A percentile compares a stretch with the other conserved stretches of the same genome.
Conservation (phyloP, 495 filamentous ascomycete species). For the Penicillium fimorum region DNA sequence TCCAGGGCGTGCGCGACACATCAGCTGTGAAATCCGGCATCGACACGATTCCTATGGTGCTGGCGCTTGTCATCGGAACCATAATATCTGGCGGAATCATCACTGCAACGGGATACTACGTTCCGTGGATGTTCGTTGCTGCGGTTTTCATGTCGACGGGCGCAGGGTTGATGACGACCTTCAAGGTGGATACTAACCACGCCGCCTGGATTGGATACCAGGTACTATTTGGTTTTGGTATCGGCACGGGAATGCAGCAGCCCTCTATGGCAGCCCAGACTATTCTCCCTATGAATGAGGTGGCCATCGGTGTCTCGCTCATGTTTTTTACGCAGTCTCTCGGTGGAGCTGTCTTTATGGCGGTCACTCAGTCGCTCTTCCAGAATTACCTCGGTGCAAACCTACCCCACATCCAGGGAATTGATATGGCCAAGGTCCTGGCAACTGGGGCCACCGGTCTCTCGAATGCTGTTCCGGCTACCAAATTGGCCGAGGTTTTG, state of each 20-base stretch:
- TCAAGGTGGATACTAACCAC: conserved; percentile 48
- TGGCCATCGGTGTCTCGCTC: conserved; percentile 60
- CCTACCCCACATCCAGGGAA: conserved; percentile 40
- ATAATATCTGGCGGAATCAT: conserved; percentile 52
- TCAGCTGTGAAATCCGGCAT: conserved; percentile 37
- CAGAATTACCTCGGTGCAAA: conserved; percentile 49
- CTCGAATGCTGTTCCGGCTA: conserved; percentile 36
- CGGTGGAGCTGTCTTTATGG: conserved; percentile 63
- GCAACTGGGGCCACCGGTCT: conserved; percentile 20
- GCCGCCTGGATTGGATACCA: conserved; percentile 68
- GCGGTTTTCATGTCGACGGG: conserved; percentile 56
- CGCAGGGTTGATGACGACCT: conserved; percentile 61
- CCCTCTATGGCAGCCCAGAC: conserved; percentile 63
- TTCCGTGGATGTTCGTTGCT: conserved; percentile 55
- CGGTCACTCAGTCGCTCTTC: conserved; percentile 58
- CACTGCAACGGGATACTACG: conserved; percentile 63
- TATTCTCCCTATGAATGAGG: conserved; percentile 53
- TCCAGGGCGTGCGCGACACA: conserved; percentile 58
- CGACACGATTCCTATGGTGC: conserved; percentile 42
- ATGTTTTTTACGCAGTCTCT: conserved; percentile 68
- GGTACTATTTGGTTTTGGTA: conserved; percentile 66
- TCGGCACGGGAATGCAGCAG: conserved; percentile 73
- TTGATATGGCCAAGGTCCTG: conserved; percentile 38
- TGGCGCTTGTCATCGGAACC: conserved; percentile 43
- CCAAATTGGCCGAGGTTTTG: conserved; percentile 42